Evolutionary conservation across 106 monocot genomes (phyloP), one percentile per base, ranked within the genome.

Genomic region (Dactylorhiza incarnata): DNA sequence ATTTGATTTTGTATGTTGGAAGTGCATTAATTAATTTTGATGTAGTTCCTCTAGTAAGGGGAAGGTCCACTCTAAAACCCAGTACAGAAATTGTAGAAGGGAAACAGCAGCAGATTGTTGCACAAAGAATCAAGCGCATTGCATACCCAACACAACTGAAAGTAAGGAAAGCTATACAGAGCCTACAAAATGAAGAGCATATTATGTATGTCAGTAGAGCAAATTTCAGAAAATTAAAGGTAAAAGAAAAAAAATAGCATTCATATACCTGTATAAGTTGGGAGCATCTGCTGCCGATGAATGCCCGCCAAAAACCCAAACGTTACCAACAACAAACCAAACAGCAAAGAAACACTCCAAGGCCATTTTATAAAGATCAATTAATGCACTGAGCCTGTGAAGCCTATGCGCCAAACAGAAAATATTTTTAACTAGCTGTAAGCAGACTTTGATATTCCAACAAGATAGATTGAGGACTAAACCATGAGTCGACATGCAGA

Each of bases 301-400:
- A 74, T 75, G 88, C 50, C 90, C 88, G 70, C 88, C 88, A 80
- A 94, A 94, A 23, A 94, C 76, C 94, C 94, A 94, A 61, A 94
- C 88, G 82, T 88, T 94, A 29, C 94, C 94, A 73, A 94, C 88
- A 56, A 90, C 88, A 82, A 94, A 90, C 94, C 94, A 94, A 45
- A 90, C 81, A 13, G 84, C 88, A 81, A 90, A 86, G 81, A 90
- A 90, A 75, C 86, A 90, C 74, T 94, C 88, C 77, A 94, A 82
- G 20, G 80, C 88, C 81, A 88, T 88, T 81, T 90, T 90, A 75
- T 82, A 88, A 76, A 81, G 86, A 56, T 90, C 85, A 63, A 85
- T 83, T 68, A 94, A 72, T 56, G 80, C 73, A 76, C 73, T 85
- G 26, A 90, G 22, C 90, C 94, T 88, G 86, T 73, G 24, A 76